Evolutionary conservation across 75 land plant species (phyloP), one percentile per base, ranked within the genome.

Genomic region (Larix kaempferi): DNA sequence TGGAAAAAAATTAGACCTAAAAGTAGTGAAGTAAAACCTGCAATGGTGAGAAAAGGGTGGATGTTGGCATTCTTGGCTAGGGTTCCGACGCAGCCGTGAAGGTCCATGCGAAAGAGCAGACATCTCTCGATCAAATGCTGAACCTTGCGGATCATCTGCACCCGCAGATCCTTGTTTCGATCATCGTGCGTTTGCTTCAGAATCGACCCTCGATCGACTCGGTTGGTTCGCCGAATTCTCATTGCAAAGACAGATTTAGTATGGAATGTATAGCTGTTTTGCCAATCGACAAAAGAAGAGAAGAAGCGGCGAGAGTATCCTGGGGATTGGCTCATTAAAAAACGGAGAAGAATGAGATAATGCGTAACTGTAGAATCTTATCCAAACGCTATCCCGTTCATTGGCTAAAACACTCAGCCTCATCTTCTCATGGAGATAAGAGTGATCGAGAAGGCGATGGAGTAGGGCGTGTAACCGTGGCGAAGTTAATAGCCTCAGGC

Each of bases 71-170:
- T 83, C 56, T 82, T 85, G 75, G 81, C 78, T 22, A 90, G 84
- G 56, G 91, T 88, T 55, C 80, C 87, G 73, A 90, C 77, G 80
- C 88, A 88, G 60, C 86, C 88, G 6, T 88, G 86, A 55, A 77
- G 76, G 77, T 67, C 82, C 92, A 88, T 86, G 77, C 80, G 73
- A 82, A 83, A 80, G 22, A 88, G 13, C 16, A 90, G 63, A 59
- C 92, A 90, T 79, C 82, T 81, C 80, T 90, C 92, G 37, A 90
- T 90, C 44, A 90, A 82, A 57, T 88, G 88, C 35, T 90, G 92
- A 73, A 90, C 92, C 92, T 16, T 26, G 16, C 69, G 69, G 17
- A 65, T 35, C 15, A 29, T 29, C 2, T 1, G 6, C 69, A 3
- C 16, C 4, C 8, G 59, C 59, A 1, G n/a, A 16, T 21, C n/a